These are phyloP conservation scores for Veloboletus limbatus DNA, from an alignment of 1,284 basidiomycete genomes.

Conservation along the genomic window DNA sequence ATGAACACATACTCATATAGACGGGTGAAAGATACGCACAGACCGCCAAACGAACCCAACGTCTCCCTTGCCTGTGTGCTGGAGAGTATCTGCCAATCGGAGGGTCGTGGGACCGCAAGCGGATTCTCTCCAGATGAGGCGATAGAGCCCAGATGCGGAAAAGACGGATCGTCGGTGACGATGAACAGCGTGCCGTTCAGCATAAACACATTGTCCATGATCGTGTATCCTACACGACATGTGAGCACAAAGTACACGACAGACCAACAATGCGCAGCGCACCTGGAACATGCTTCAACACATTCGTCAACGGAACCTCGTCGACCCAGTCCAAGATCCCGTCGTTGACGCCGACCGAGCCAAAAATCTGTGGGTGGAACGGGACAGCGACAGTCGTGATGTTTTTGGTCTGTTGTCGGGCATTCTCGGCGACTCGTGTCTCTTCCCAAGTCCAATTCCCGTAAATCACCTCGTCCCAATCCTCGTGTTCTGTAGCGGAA, in stretches of 20 bases:
- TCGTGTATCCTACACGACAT: constrained; percentile 63
- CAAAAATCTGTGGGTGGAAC: constrained; percentile 35
- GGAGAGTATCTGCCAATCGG: constrained; percentile 65
- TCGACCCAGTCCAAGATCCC: constrained; percentile 53
- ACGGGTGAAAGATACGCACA: constrained; percentile 38
- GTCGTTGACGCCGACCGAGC: constrained; percentile 47
- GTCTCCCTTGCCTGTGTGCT: constrained; percentile 47
- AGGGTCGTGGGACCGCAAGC: constrained; percentile 47
- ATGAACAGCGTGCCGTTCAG: constrained; percentile 69
- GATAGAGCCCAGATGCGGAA: constrained; percentile 52
- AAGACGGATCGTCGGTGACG: constrained; percentile 53
- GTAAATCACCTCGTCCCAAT: constrained; percentile 57
- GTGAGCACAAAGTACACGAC: constrained; percentile 1
- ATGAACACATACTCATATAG: background rate
- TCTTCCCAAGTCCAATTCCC: constrained; percentile 67
- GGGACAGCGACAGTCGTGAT: background rate
- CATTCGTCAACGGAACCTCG: constrained; percentile 47
- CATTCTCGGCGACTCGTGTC: constrained; percentile 49
- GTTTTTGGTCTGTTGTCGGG: constrained; percentile 34
- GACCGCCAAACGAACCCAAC: constrained; percentile 56
- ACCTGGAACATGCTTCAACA: constrained; percentile 64
- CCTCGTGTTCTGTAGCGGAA: constrained; percentile 42
- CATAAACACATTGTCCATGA: constrained; percentile 74
- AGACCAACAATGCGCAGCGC: constrained; percentile 14
- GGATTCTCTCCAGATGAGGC: constrained; percentile 41